phyloP scores from a whole-genome alignment of 2,329 filamentous ascomycete genomes.

The Beauveria asiatica region DNA sequence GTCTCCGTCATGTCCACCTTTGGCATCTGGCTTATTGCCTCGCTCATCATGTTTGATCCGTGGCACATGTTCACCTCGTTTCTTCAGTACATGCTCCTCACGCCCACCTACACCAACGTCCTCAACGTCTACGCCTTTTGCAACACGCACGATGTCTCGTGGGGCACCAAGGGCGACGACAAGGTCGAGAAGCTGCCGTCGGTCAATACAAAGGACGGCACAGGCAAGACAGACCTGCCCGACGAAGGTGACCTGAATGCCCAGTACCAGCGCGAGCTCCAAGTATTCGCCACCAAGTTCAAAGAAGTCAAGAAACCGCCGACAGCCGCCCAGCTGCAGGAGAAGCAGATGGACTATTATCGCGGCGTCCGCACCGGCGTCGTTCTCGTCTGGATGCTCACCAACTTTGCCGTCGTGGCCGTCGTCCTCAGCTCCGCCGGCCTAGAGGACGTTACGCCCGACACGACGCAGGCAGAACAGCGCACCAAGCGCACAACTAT shows the following conservation, averaged over 20 bases:
- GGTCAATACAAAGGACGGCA: conserved; percentile 80
- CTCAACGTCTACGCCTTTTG: conserved; percentile 99
- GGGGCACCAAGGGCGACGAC: conserved; percentile 97
- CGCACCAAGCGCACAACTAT: conserved; percentile 57
- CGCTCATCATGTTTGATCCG: conserved; percentile 90
- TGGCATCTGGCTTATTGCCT: conserved; percentile 84
- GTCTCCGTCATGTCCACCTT: conserved; percentile 89
- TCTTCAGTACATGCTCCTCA: conserved; percentile 87
- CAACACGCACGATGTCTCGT: conserved; percentile 95
- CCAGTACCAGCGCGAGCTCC: conserved; percentile 82
- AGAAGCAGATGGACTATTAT: conserved; percentile 97
- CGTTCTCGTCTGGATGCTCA: conserved; percentile 93
- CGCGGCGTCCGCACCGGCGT: conserved; percentile 88
- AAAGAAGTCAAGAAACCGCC: conserved; percentile 60
- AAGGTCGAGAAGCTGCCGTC: conserved; percentile 85
- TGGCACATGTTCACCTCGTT: conserved; percentile 99
- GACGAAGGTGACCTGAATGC: conserved; percentile 93
- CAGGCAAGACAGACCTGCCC: conserved; percentile 88
- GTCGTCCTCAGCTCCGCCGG: conserved; percentile 82
- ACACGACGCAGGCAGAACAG: conserved; percentile 28
- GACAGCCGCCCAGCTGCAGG: conserved; percentile 47
- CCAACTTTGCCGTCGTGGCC: conserved; percentile 81
- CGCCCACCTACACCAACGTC: conserved; percentile 95
- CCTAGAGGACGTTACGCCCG: conserved; percentile 55
- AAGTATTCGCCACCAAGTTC: conserved; percentile 64